A percentile compares a stretch with the other conserved stretches of the same genome.
Conservation (phyloP, 495 filamentous ascomycete genomes). For the Evernia prunastri region DNA sequence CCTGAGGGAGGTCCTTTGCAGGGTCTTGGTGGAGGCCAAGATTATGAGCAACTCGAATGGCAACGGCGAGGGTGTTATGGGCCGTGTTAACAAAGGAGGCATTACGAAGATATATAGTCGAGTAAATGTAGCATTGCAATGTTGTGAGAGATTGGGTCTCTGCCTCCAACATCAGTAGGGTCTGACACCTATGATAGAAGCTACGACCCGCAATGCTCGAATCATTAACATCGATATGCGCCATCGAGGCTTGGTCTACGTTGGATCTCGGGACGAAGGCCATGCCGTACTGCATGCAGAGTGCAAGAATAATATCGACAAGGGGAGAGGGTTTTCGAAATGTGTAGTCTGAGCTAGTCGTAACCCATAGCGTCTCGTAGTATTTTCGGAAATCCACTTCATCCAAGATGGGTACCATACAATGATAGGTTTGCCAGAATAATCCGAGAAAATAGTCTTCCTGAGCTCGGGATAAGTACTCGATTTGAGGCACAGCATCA, state of each 20-base stretch:
- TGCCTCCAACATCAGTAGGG: conserved; percentile 39
- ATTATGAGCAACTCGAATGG: conserved; percentile 44
- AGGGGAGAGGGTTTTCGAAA: conserved; percentile 44
- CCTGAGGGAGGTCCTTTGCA: conserved; percentile 30
- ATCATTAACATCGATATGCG: conserved; percentile 30
- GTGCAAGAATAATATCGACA: conserved; percentile 48
- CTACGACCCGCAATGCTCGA: conserved; percentile 41
- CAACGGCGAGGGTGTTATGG: conserved; percentile 35
- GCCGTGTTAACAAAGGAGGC: conserved; percentile 48
- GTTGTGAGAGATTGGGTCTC: conserved; percentile 47
- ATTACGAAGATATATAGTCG: conserved; percentile 39
- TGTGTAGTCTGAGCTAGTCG: conserved; percentile 19
- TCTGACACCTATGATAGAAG: conserved; percentile 42
- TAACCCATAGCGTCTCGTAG: conserved; percentile 43
- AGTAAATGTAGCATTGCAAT: conserved; percentile 46
- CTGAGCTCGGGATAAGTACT: conserved; percentile 31
- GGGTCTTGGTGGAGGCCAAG: conserved; percentile 49
- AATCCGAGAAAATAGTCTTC: conserved; percentile 46
- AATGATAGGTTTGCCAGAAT: conserved; percentile 46
- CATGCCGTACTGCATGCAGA: conserved; percentile 49
- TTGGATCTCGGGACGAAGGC: conserved; percentile 25
- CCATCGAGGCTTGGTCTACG: not conserved
- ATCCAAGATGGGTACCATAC: conserved; percentile 36
- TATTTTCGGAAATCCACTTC: conserved; percentile 43
- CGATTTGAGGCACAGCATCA: conserved; percentile 15